phyloP scores from a whole-genome alignment of 1,284 basidiomycete species.

The Trichosporon sp. region DNA sequence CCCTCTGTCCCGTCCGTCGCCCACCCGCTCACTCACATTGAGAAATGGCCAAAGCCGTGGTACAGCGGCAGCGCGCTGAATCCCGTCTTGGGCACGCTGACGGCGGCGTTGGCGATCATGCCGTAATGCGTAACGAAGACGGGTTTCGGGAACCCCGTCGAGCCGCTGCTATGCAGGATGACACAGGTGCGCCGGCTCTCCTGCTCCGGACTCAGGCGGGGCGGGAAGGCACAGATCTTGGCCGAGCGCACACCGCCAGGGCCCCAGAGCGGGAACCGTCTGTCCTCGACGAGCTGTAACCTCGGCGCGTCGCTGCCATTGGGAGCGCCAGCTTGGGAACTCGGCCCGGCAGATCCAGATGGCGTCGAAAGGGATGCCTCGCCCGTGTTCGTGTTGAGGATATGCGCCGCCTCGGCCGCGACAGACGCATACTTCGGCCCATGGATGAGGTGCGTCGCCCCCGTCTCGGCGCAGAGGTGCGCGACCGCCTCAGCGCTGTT shows the following conservation, averaged over 20 bases:
- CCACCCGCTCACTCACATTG: slow-evolving; percentile 52
- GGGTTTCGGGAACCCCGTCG: slow-evolving; percentile 60
- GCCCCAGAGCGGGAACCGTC: slow-evolving; percentile 60
- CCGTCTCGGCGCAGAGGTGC: slow-evolving; percentile 62
- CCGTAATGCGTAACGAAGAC: slow-evolving; percentile 54
- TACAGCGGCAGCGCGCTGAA: slow-evolving; percentile 61
- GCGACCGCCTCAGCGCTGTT: slow-evolving; percentile 64
- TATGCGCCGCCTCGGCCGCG: slow-evolving; percentile 51
- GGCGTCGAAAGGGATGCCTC: too few species aligned
- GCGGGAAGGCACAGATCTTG: slow-evolving; percentile 53
- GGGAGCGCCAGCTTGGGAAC: too few species aligned
- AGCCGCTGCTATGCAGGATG: slow-evolving; percentile 67
- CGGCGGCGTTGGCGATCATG: slow-evolving; percentile 48
- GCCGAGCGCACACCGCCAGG: slow-evolving; percentile 52
- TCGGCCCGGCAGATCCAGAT: too few species aligned
- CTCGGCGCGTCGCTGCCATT: too few species aligned
- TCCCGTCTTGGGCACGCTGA: slow-evolving; percentile 55
- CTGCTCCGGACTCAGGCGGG: slow-evolving; percentile 59
- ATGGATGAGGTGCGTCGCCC: slow-evolving; percentile 60
- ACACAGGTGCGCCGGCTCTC: slow-evolving; percentile 60
- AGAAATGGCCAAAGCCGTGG: slow-evolving; percentile 61
- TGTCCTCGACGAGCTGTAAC: slow-evolving; percentile 55
- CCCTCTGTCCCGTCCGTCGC: too few species aligned
- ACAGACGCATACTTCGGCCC: slow-evolving; percentile 57
- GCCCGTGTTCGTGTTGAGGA: slow-evolving; percentile 48